Evolutionary conservation across 306 rosid genomes (phyloP).

Genomic region (Betula pendula): DNA sequence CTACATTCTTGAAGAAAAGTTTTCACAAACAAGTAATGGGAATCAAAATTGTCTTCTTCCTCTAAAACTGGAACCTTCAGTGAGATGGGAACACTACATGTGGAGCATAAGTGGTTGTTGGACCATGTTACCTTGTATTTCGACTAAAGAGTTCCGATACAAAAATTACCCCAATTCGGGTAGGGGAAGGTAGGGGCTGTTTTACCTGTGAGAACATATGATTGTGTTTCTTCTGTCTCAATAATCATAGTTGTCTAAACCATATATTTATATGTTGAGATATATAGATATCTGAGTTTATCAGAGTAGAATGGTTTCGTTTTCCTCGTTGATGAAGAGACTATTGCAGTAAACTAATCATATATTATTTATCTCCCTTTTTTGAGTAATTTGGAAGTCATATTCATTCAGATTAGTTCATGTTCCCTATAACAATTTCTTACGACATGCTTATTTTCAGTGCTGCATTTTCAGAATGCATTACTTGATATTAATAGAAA

Average conservation of each 20-base stretch:
- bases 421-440: conserved; percentile 4
- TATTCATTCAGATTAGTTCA: conserved; percentile 14
- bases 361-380: background rate
- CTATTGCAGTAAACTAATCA: background rate
- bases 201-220: background rate
- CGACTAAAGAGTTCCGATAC: too few species aligned
- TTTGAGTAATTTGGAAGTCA: background rate
- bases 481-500: conserved; percentile 12
- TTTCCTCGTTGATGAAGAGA: background rate
- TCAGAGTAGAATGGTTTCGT: background rate
- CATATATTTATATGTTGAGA: background rate
- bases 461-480: conserved; percentile 14
- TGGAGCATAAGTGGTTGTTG: background rate
- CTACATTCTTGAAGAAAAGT: conserved; percentile 2
- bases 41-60: background rate
- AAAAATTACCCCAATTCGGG: too few species aligned
- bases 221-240: background rate
- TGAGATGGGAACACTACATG: background rate
- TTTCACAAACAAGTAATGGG: background rate
- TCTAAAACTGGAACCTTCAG: background rate
- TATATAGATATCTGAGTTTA: background rate
- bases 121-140: background rate
- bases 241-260: background rate
- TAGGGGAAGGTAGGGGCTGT: too few species aligned
- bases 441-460: conserved; percentile 16